Base-by-base conservation (phyloP, 805 yeast species). In the Candida endomychidarum region DNA sequence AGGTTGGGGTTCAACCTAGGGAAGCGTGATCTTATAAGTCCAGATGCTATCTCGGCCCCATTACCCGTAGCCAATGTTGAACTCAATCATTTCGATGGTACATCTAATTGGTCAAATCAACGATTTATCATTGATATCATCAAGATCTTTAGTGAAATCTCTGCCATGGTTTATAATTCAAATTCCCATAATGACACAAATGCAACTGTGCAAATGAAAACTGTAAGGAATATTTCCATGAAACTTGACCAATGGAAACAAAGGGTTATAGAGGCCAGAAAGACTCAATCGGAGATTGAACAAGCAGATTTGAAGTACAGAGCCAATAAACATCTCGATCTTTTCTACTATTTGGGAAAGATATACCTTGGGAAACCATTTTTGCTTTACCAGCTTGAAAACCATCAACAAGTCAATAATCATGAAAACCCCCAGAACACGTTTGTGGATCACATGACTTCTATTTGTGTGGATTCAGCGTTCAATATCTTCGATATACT, bases 321-420 rank as follows among this genome's bases (percentile, higher is more conserved):
- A 18, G 50, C 37, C n/a, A 38, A 42, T 25, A 39, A 37, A 11
- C 52, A 48, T 41, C 39, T 48, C 19, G 45, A 41, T 14, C 33
- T 48, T n/a, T 35, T 38, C 15, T 48, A 43, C 32, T 47, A 42
- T 32, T 24, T 48, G 20, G 52, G 47, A 11, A 48, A 47, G 24
- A 48, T 48, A 8, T 48, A 48, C 33, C 39, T 48, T 28, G 52
- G 52, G 6, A 48, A 48, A 19, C 52, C 52, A 12, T 47, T 48
- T 34, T 37, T 48, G 12, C 30, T 47, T 16, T 48, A 44, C 29
- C 41, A 48, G 24, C 44, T 48, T 21, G 52, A 48, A 19, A 48
- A 48, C 18, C 26, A 32, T 23, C 21, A 34, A 20, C 11, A 32
- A 15, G 34, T 35, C 15, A 30, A 16, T 31, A 38, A 37, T 14